Evolutionary conservation across 1,139 yeast genomes (phyloP).

Genomic region (Hyphopichia buzzinii): DNA sequence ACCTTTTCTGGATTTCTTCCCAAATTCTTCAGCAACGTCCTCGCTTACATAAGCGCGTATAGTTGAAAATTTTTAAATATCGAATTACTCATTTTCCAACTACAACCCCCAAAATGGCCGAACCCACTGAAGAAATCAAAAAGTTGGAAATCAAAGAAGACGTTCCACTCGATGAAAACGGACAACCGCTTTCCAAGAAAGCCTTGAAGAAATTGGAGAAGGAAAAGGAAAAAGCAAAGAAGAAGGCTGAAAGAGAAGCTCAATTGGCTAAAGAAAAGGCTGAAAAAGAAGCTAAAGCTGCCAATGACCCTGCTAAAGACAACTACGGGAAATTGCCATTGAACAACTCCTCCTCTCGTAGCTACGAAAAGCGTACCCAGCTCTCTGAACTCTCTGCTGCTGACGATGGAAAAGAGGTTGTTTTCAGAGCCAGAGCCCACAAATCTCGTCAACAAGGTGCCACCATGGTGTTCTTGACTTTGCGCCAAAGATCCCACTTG

Average conservation of each 20-base stretch:
- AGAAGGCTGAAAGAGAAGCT: slow-evolving; percentile 91
- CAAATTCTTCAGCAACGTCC: too few species aligned
- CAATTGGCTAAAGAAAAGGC: slow-evolving; percentile 85
- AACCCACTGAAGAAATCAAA: slow-evolving; percentile 32
- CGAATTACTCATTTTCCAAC: not conserved
- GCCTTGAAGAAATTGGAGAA: slow-evolving; percentile 93
- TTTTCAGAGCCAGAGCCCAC: slow-evolving; percentile 92
- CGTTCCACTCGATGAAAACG: slow-evolving; percentile 71
- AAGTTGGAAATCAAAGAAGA: slow-evolving; percentile 30
- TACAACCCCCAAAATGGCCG: slow-evolving; percentile 18
- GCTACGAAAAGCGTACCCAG: slow-evolving; percentile 57
- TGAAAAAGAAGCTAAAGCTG: slow-evolving; percentile 68
- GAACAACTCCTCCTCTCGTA: slow-evolving; percentile 71
- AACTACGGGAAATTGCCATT: slow-evolving; percentile 89
- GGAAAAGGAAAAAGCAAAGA: slow-evolving; percentile 87
- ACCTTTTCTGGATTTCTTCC: too few species aligned
- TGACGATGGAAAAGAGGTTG: slow-evolving; percentile 75
- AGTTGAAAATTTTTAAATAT: too few species aligned
- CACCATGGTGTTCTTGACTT: slow-evolving; percentile 83
- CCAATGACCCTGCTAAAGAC: slow-evolving; percentile 79
- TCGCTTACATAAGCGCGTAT: not conserved
- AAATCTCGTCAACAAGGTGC: slow-evolving; percentile 94
- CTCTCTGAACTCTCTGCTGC: slow-evolving; percentile 56
- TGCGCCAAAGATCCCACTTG: slow-evolving; percentile 83
- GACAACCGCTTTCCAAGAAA: slow-evolving; percentile 91